These are phyloP conservation scores for Colletotrichum neosansevieriae DNA, from an alignment of 2,329 filamentous ascomycete species.

Conservation along the genomic window DNA sequence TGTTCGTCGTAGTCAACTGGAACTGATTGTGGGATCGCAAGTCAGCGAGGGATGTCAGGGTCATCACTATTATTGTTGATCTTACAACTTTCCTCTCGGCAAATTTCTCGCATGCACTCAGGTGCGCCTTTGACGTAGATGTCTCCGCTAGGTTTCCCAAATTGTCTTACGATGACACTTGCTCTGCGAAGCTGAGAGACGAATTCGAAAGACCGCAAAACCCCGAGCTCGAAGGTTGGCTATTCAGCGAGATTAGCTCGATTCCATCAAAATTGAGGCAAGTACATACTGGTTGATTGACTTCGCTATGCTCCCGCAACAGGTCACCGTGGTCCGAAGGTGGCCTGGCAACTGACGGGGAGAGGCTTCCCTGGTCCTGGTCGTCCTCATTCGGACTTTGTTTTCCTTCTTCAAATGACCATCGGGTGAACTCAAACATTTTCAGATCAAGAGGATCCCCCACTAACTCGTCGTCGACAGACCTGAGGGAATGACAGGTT, in stretches of 20 bases:
- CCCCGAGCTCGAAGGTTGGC: constrained; percentile 83
- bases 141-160: constrained; percentile 85
- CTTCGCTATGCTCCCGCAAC: constrained; percentile 43
- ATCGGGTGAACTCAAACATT: constrained; percentile 97
- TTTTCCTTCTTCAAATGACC: constrained; percentile 91
- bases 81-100: constrained; percentile 81
- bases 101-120: constrained; percentile 96
- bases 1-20: constrained; percentile 91
- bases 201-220: constrained; percentile 93
- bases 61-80: constrained; percentile 50
- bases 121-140: constrained; percentile 97
- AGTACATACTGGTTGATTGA: constrained; percentile 46
- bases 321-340: constrained; percentile 61
- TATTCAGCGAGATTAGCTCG: constrained; percentile 44
- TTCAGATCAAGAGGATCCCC: constrained; percentile 96
- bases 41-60: not conserved
- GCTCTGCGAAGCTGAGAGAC: constrained; percentile 91
- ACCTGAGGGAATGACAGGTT: constrained; percentile 91
- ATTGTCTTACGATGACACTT: constrained; percentile 91
- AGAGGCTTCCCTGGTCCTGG: constrained; percentile 80
- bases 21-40: constrained; percentile 59
- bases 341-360: constrained; percentile 90
- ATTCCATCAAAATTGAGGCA: not conserved
- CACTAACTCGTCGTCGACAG: constrained; percentile 88
- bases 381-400: constrained; percentile 75